phyloP scores from a whole-genome alignment of 164 flowering plant genomes.

The Berberis thunbergii region DNA sequence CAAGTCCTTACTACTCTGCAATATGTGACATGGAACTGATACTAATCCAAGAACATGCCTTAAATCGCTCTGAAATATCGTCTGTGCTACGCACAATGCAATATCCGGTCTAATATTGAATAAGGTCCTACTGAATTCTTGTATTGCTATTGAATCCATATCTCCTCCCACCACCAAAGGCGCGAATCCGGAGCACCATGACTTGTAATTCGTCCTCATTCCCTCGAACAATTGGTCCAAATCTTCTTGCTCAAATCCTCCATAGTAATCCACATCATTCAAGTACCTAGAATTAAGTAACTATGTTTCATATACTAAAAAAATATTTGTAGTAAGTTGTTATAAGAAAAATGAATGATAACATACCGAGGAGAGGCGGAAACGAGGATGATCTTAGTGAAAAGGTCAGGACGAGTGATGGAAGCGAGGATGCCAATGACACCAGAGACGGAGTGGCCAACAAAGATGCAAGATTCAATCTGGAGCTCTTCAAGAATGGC shows the following conservation, averaged over 20 bases:
- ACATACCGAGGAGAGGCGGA: constrained; percentile 71
- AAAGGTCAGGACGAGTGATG: constrained; percentile 78
- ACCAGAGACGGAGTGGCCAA: constrained; percentile 89
- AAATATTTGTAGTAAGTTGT: too few species aligned
- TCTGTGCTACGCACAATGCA: constrained; percentile 30
- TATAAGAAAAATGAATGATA: too few species aligned
- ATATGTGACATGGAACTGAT: constrained; percentile 39
- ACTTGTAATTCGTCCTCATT: constrained; percentile 36
- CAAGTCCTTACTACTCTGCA: constrained; percentile 43
- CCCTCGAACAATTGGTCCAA: constrained; percentile 37
- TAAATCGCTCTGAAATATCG: constrained; percentile 34
- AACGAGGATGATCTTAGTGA: constrained; percentile 65
- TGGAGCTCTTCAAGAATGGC: constrained; percentile 55
- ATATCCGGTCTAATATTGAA: constrained; percentile 51
- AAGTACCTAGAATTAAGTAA: constrained; percentile 22
- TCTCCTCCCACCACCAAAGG: constrained; percentile 46
- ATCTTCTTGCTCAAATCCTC: constrained; percentile 48
- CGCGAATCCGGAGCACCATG: constrained; percentile 44
- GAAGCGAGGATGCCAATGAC: constrained; percentile 75
- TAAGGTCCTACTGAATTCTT: constrained; percentile 47
- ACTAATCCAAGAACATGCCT: constrained; percentile 24
- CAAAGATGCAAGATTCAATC: constrained; percentile 54
- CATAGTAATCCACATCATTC: constrained; percentile 40
- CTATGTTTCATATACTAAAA: neutral
- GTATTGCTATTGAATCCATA: constrained; percentile 39